Conservation (phyloP, 768 basidiomycete genomes). For the Amanita muscaria region DNA sequence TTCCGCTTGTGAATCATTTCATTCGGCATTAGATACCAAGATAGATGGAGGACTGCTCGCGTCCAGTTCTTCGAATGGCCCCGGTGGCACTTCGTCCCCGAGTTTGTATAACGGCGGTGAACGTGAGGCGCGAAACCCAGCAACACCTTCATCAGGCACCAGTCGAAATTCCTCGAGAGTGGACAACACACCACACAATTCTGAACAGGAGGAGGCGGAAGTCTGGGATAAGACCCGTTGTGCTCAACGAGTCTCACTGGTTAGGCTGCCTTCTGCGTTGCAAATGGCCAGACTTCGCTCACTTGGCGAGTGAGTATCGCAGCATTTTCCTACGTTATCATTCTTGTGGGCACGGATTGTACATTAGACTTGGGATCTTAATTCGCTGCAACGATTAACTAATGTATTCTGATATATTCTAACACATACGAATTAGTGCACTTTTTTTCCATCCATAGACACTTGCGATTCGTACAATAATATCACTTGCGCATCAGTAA, state of each 20-base stretch:
- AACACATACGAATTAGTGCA: neutral
- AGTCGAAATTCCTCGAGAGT: conserved; percentile 4
- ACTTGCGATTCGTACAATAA: neutral
- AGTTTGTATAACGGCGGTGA: neutral
- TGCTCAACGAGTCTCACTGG: conserved; percentile 78
- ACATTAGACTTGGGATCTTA: conserved; percentile 5
- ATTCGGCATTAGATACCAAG: conserved; percentile 55
- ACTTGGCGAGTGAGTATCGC: conserved; percentile 6
- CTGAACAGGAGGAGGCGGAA: conserved; percentile 65
- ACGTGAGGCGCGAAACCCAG: neutral
- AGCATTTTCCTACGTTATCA: too few species aligned
- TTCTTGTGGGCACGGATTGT: conserved; percentile 4
- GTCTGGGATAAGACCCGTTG: conserved; percentile 82
- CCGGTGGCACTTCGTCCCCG: neutral
- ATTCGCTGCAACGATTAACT: conserved; percentile 10
- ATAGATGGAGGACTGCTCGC: conserved; percentile 30
- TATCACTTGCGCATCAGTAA: conserved; percentile 72
- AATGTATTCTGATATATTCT: conserved; percentile 11
- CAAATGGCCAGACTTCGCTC: conserved; percentile 11
- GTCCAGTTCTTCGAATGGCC: neutral
- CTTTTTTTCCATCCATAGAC: neutral
- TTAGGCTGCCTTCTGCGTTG: conserved; percentile 55
- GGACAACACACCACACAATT: neutral
- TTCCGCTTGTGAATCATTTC: conserved; percentile 51
- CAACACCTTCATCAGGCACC: conserved; percentile 5